Evolutionary conservation across 345 rosid species (phyloP), one percentile per base, ranked within the genome.

Genomic region (Boechera stricta): DNA sequence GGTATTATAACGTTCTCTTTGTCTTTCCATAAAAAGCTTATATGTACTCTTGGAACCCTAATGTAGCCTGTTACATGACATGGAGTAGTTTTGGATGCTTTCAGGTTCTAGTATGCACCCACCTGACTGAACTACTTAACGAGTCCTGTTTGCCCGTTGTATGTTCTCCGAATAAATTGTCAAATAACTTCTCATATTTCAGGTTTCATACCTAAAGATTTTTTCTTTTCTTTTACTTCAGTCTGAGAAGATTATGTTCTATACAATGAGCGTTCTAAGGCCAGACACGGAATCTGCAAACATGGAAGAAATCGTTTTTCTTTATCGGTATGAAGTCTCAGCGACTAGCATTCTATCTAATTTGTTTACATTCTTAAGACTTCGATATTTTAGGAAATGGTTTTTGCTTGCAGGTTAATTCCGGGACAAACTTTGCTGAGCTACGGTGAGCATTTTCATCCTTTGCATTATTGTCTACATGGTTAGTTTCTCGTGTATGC

Each of bases 21-120:
- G 35, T 73, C 41, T 67, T 64, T 79, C 24, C 24, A 21, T 21
- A 21, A 21, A 21, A 21, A 21, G 24, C 24, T 21, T 21, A 21
- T 21, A 21, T 21, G 24, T 21, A 21, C 24, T 21, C 24, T 21
- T 21, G 24, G 24, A 21, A 21, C 24, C 24, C 24, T 21, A 21
- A 21, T 21, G 24, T 21, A 21, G 24, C 24, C 24, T 21, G 24
- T 21, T 21, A 21, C 24, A 21, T 21, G 24, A 21, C 24, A 21
- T 21, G 24, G 24, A 21, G 24, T 21, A 21, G 24, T 21, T 21
- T 21, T 21, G 24, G 24, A 21, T 52, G 49, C 38, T 74, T 77
- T 64, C 85, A 92, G 98, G 95, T 90, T 86, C 84, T 94, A 62
- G 83, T 88, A 53, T 92, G 95, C 84, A 94, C 98, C 77, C 98